Conservation (phyloP, 2,329 filamentous ascomycete species). For the Aschersonia sp. region DNA sequence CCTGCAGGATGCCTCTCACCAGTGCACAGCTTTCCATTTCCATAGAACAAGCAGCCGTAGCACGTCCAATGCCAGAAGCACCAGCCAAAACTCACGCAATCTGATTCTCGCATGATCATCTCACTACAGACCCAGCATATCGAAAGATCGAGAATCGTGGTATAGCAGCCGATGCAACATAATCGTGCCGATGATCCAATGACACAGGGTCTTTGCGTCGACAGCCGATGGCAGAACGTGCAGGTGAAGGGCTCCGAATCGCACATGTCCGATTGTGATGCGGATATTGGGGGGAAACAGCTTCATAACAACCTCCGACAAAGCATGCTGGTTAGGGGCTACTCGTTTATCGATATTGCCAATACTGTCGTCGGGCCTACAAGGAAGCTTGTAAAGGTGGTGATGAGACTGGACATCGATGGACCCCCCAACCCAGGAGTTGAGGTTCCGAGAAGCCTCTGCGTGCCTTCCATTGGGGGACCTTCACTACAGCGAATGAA, state of each 20-base stretch:
- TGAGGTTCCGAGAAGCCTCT: too few species aligned
- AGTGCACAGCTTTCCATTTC: constrained; percentile 21
- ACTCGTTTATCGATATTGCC: too few species aligned
- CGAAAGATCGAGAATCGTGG: constrained; percentile 33
- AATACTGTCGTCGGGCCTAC: too few species aligned
- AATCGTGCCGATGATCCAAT: constrained; percentile 33
- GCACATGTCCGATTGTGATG: too few species aligned
- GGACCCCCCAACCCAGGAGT: too few species aligned
- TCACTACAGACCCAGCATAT: constrained; percentile 45
- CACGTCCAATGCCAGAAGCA: constrained; percentile 44
- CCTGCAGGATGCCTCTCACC: constrained; percentile 20
- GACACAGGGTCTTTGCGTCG: constrained; percentile 19
- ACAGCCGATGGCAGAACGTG: constrained; percentile 37
- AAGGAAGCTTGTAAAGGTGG: too few species aligned
- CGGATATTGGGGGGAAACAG: too few species aligned
- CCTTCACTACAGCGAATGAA: too few species aligned
- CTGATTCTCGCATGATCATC: constrained; percentile 34
- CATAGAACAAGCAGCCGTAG: constrained; percentile 40
- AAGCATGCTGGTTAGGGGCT: too few species aligned
- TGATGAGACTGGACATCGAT: too few species aligned
- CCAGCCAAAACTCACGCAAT: constrained; percentile 44
- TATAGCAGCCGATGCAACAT: constrained; percentile 31
- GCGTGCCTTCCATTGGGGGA: too few species aligned
- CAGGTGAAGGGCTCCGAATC: constrained; percentile 28
- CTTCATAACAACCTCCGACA: too few species aligned